These are phyloP conservation scores for Fusarium brevicatenulatum DNA, from an alignment of 2,329 filamentous ascomycete species.

Conservation along the genomic window DNA sequence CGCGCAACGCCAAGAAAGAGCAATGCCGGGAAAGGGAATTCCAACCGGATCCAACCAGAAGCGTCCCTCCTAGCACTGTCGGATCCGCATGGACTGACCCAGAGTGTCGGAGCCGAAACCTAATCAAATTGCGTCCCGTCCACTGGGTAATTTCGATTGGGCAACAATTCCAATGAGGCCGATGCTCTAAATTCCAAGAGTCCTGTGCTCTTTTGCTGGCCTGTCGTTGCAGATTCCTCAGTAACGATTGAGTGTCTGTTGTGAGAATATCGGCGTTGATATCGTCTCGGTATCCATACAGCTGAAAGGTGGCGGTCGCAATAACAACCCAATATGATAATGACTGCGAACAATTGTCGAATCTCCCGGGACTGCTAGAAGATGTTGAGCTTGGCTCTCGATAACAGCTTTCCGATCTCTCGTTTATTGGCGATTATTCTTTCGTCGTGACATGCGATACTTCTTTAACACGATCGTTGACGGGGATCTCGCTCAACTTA, in stretches of 20 bases:
- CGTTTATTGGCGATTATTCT: not conserved
- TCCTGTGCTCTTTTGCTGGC: not conserved
- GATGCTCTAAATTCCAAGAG: not conserved
- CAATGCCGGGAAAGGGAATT: constrained; percentile 13
- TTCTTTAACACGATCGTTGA: not conserved
- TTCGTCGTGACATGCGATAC: constrained; percentile 10
- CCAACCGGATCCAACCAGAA: constrained; percentile 25
- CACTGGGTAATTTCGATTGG: not conserved
- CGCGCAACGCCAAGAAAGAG: constrained; percentile 8
- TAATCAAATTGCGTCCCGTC: not conserved
- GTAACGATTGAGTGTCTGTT: constrained; percentile 2
- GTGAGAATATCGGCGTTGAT: not conserved
- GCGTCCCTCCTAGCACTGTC: constrained; percentile 9
- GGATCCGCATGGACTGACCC: constrained; percentile 7
- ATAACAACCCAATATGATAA: not conserved
- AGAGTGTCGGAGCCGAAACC: constrained; percentile 21
- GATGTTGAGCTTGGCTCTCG: not conserved
- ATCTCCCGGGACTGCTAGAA: not conserved
- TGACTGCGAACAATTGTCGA: not conserved
- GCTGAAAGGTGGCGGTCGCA: not conserved
- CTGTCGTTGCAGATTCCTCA: not conserved
- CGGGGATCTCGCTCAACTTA: constrained; percentile 38
- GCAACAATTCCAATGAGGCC: not conserved
- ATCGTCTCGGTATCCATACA: not conserved
- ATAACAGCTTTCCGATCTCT: not conserved